Evolutionary conservation across 768 basidiomycete species (phyloP).

Genomic region (Trametes meyenii): DNA sequence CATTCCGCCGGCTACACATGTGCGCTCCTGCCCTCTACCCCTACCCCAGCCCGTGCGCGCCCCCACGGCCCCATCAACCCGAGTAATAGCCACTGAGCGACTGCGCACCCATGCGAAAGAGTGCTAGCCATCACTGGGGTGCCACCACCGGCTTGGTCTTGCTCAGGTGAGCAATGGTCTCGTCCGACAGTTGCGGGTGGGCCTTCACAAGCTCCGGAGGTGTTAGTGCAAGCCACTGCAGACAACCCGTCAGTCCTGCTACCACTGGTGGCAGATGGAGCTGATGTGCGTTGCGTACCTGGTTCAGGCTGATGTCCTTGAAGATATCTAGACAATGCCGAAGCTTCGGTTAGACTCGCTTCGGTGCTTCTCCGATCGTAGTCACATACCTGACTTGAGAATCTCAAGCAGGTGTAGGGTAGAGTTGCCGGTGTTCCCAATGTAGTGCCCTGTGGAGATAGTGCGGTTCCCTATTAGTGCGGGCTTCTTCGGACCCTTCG

Average conservation of each 20-base stretch:
- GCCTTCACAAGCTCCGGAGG: slow-evolving; percentile 63
- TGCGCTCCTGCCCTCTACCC: slow-evolving; percentile 3
- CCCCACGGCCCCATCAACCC: neutral
- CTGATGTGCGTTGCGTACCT: slow-evolving; percentile 24
- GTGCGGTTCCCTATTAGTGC: neutral
- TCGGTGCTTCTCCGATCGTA: neutral
- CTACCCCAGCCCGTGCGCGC: neutral
- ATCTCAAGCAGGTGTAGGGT: slow-evolving; percentile 44
- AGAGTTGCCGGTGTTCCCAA: slow-evolving; percentile 46
- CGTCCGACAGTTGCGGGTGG: slow-evolving; percentile 56
- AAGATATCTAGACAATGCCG: slow-evolving; percentile 28
- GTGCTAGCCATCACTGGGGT: slow-evolving; percentile 9
- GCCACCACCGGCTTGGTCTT: slow-evolving; percentile 51
- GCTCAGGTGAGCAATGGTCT: slow-evolving; percentile 50
- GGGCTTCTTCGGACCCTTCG: neutral
- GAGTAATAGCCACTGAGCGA: no score
- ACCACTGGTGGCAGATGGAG: neutral
- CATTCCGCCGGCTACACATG: slow-evolving; percentile 1
- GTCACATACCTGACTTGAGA: neutral
- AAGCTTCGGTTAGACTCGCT: neutral
- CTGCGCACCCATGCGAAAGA: neutral
- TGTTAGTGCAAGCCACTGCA: slow-evolving; percentile 61
- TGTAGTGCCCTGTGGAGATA: slow-evolving; percentile 39
- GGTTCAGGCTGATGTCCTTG: slow-evolving; percentile 36
- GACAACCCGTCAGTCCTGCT: neutral